A percentile compares a stretch with the other conserved stretches of the same genome.
Conservation (phyloP, 1,139 yeast genomes). For the Wickerhamiella pararugosa region DNA sequence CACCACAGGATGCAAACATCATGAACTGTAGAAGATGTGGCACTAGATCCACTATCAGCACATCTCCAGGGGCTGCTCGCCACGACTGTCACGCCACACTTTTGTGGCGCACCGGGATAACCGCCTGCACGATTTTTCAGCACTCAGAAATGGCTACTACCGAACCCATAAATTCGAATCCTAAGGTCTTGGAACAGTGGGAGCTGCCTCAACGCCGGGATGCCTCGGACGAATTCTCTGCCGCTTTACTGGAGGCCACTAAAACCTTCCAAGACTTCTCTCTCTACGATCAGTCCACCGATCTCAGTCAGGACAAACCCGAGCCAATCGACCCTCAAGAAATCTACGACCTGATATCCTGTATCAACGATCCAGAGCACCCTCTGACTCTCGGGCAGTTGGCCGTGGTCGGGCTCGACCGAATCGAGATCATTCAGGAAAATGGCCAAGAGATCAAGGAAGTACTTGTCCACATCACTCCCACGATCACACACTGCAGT, state of each 20-base stretch:
- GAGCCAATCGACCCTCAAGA: conserved; percentile 73
- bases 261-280: conserved; percentile 11
- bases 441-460: conserved; percentile 48
- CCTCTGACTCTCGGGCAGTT: conserved; percentile 90
- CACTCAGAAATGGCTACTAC: conserved; percentile 13
- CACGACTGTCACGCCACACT: too few relatives aligned
- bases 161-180: conserved; percentile 86
- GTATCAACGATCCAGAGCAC: conserved; percentile 95
- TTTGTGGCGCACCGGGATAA: too few relatives aligned
- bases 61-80: too few relatives aligned
- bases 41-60: too few relatives aligned
- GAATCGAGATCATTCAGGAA: conserved; percentile 53
- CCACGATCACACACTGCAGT: conserved; percentile 95
- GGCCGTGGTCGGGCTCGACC: conserved; percentile 78
- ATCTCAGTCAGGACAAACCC: conserved; percentile 21
- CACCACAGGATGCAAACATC: too few relatives aligned
- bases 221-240: conserved; percentile 15
- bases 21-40: too few relatives aligned
- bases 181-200: conserved; percentile 63
- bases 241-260: conserved; percentile 7
- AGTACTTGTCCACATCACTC: conserved; percentile 74
- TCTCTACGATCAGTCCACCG: conserved; percentile 13
- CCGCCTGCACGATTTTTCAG: too few relatives aligned
- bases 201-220: conserved; percentile 56
- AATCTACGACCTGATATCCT: conserved; percentile 59